Base-by-base conservation (phyloP, 305 asterid species). In the Ruellia speciosa region DNA sequence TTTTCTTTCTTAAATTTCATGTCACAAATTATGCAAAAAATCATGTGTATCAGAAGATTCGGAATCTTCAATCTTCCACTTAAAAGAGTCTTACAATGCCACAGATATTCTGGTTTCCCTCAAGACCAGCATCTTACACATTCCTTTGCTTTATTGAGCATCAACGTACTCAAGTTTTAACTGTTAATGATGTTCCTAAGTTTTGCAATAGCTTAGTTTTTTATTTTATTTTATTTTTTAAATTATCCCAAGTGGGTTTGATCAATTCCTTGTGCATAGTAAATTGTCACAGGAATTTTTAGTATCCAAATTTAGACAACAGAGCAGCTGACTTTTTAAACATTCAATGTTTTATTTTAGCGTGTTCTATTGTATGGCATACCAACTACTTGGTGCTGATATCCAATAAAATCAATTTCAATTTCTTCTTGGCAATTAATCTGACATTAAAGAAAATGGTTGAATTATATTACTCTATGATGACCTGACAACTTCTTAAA, bases 401-500 rank as follows among this genome's bases (percentile, higher is more conserved):
- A 41, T 41, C 4, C 10, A 13, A 41, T 9, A n/a, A n/a, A n/a
- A n/a, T n/a, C n/a, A n/a, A n/a, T n/a, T n/a, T n/a, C n/a, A n/a
- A n/a, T n/a, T n/a, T n/a, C n/a, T 12, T 41, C 11, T 41, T 41
- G 11, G 11, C 11, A 41, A 41, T 9, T 41, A 3, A 43, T 13
- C 16, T n/a, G 14, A 0, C 7, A 12, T 43, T 1, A 43, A 12
- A n/a, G 11, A 43, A 43, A 43, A 7, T 43, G 49, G 3, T 43
- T n/a, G 16, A 39, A 39, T 39, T 0, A 1, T 7, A n/a, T n/a
- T n/a, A n/a, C n/a, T 41, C 47, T 41, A 12, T 13, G 5, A 12
- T 4, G 14, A 43, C 11, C 16, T 43, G 54, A 49, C 35, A 9
- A 51, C 58, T 52, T 52, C 54, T 24, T 37, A 37, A 59, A 54